These are phyloP conservation scores for Hansenula lynferdii DNA, from an alignment of 1,139 yeast species.

Conservation along the genomic window DNA sequence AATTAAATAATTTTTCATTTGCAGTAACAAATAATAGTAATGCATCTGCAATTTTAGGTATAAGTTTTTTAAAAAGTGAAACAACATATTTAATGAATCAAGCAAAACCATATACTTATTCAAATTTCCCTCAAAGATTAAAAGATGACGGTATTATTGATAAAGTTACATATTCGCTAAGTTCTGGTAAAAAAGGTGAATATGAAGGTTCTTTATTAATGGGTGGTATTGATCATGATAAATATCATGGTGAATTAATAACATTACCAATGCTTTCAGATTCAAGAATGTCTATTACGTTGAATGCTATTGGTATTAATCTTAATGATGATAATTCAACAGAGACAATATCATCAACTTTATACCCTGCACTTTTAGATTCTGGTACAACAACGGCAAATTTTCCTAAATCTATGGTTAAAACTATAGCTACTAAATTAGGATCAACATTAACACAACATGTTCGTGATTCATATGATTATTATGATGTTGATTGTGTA, in stretches of 20 bases:
- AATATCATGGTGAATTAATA: slow-evolving; percentile 38
- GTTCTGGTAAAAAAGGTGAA: not conserved
- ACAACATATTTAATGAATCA: slow-evolving; percentile 19
- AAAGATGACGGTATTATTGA: slow-evolving; percentile 41
- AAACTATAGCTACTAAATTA: slow-evolving; percentile 23
- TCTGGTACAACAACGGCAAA: slow-evolving; percentile 55
- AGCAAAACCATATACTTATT: slow-evolving; percentile 26
- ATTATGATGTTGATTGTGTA: slow-evolving; percentile 1
- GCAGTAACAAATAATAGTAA: slow-evolving; percentile 42
- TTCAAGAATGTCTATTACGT: not conserved
- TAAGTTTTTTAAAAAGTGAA: slow-evolving; percentile 44
- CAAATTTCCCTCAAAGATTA: slow-evolving; percentile 52
- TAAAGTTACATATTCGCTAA: slow-evolving; percentile 44
- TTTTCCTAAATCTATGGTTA: slow-evolving; percentile 31
- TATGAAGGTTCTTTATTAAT: slow-evolving; percentile 45
- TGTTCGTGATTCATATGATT: not conserved
- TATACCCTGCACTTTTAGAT: slow-evolving; percentile 37
- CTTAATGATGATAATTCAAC: not conserved
- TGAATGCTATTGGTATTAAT: not conserved
- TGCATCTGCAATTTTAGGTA: slow-evolving; percentile 44
- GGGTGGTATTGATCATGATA: slow-evolving; percentile 49
- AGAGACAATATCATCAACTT: not conserved
- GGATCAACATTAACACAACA: slow-evolving; percentile 1
- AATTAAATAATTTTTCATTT: slow-evolving; percentile 39
- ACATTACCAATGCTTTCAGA: slow-evolving; percentile 34